phyloP scores from a whole-genome alignment of 495 filamentous ascomycete species.

The Zalerion maritima region DNA sequence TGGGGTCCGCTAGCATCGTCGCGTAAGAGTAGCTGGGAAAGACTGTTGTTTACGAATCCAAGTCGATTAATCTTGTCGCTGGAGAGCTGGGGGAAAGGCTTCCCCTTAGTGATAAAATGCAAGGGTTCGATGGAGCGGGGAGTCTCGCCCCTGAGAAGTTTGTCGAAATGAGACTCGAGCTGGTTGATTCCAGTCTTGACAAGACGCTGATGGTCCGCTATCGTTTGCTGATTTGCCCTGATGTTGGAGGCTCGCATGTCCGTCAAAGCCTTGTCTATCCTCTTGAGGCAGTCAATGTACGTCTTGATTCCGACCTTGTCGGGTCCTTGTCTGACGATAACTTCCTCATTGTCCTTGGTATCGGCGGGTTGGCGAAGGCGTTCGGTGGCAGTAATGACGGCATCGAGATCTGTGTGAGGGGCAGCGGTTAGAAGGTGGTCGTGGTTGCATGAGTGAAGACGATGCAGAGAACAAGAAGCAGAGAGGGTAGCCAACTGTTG shows the following conservation, averaged over 20 bases:
- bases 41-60: constrained; percentile 36
- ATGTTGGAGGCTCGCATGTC: constrained; percentile 79
- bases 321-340: constrained; percentile 74
- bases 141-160: constrained; percentile 52
- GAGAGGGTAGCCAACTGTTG: constrained; percentile 34
- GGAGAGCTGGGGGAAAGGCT: constrained; percentile 29
- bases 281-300: constrained; percentile 79
- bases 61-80: constrained; percentile 34
- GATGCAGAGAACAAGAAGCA: background rate
- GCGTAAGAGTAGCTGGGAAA: no score
- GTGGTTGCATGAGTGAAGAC: constrained; percentile 4
- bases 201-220: constrained; percentile 61
- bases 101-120: constrained; percentile 84
- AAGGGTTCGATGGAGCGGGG: constrained; percentile 69
- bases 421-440: constrained; percentile 7
- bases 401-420: constrained; percentile 58
- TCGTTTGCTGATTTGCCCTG: constrained; percentile 78
- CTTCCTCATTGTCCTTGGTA: constrained; percentile 75
- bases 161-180: constrained; percentile 69
- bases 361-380: constrained; percentile 76
- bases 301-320: constrained; percentile 66
- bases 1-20: constrained; percentile 36
- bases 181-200: constrained; percentile 63
- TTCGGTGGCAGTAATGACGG: constrained; percentile 72
- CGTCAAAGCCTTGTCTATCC: constrained; percentile 62